Base-by-base conservation (phyloP, 164 flowering plant genomes). In the Cinnamomum chago region DNA sequence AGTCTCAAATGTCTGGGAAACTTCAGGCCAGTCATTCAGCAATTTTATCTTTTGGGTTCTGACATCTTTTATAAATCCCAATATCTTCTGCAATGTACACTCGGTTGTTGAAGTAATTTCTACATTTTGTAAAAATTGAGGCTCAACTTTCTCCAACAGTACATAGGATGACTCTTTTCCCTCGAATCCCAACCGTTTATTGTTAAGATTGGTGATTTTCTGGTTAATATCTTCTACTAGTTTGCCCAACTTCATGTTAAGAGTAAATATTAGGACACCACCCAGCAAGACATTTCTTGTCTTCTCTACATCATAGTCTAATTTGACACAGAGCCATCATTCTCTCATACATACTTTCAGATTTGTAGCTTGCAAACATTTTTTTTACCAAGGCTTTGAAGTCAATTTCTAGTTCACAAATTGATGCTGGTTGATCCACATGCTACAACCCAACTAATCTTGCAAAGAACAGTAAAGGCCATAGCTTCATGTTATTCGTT, bases 1-100 rank as follows among this genome's bases (percentile, higher is more conserved):
- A 50, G n/a, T 68, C 2, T 68, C 58, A 23, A 68, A 68, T 25
- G 47, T 7, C 0, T 40, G 35, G 5, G 5, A 0, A 4, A 40
- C 1, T 40, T 40, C 18, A 28, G 24, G 14, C 0, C n/a, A 15
- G 27, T 40, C 17, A 12, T 40, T 40, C 71, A 68, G n/a, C 13
- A 17, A 23, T 51, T 51, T 22, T 40, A 68, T 68, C 55, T 47
- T 68, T n/a, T 11, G 9, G 2, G n/a, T 68, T 40, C 55, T 2
- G 24, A 1, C 6, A 18, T 40, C 28, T 27, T 27, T 27, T 40
- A n/a, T 23, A 6, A 2, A n/a, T 47, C 6, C 52, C 12, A 70
- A 20, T 24, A 73, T 70, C 33, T 76, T 58, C 28, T 30, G 35
- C 12, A 71, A 17, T 3, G 73, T 71, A 5, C n/a, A 27, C 20